Evolutionary conservation across 2,329 filamentous ascomycete genomes (phyloP).

Genomic region (Zymoseptoria crescenta): DNA sequence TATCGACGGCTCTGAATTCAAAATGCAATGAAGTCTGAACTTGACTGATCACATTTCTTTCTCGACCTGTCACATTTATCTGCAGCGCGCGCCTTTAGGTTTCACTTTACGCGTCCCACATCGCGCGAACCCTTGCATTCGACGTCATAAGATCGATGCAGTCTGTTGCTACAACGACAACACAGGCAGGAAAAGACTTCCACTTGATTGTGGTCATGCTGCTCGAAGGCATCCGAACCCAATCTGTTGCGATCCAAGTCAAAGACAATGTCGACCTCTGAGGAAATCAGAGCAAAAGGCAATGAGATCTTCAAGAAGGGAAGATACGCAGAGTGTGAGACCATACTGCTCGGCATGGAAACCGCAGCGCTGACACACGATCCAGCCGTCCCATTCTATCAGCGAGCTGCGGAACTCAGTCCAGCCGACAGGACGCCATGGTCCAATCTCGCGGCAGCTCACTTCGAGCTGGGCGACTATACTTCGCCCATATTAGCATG

Average conservation of each 20-base stretch:
- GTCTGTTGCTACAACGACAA: background rate
- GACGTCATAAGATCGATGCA: background rate
- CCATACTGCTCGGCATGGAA: background rate
- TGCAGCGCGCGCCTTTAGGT: background rate
- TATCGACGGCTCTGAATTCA: too few relatives aligned
- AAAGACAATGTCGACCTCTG: background rate
- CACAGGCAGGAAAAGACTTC: too few relatives aligned
- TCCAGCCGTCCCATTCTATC: constrained; percentile 10
- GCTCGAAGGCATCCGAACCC: background rate
- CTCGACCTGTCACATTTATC: background rate
- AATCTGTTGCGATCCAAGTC: background rate
- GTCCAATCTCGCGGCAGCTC: constrained; percentile 13
- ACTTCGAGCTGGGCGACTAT: constrained; percentile 16
- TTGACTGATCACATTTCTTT: background rate
- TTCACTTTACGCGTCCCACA: background rate
- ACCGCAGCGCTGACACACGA: background rate
- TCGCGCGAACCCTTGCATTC: background rate
- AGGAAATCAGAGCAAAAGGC: constrained; percentile 9
- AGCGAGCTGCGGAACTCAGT: constrained; percentile 8
- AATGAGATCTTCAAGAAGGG: constrained; percentile 13
- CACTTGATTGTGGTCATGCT: too few relatives aligned
- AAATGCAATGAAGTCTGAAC: too few relatives aligned
- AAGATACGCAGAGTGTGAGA: constrained; percentile 8
- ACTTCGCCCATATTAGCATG: constrained; percentile 1
- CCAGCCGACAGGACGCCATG: constrained; percentile 10